phyloP scores from a whole-genome alignment of 2,329 filamentous ascomycete genomes.

The Epichloe elymi region DNA sequence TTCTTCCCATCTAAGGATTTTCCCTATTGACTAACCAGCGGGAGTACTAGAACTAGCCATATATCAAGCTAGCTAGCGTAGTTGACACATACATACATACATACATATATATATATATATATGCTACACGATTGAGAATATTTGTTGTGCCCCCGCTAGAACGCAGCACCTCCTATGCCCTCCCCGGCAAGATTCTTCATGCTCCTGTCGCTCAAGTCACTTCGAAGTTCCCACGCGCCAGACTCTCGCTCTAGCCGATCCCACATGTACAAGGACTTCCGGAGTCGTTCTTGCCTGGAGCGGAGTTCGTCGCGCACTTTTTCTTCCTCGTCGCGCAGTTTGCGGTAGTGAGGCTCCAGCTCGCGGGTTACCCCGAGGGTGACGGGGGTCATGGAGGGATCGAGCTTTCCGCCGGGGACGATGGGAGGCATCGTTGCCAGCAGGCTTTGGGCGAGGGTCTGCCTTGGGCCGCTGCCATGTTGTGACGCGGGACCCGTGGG shows the following conservation, averaged over 20 bases:
- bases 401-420: slow-evolving; percentile 41
- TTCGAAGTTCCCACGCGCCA: slow-evolving; percentile 39
- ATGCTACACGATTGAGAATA: background rate
- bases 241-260: slow-evolving; percentile 41
- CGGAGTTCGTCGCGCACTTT: slow-evolving; percentile 39
- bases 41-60: too few relatives aligned
- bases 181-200: slow-evolving; percentile 45
- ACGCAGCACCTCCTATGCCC: slow-evolving; percentile 40
- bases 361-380: slow-evolving; percentile 37
- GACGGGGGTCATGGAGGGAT: slow-evolving; percentile 31
- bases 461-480: slow-evolving; percentile 23
- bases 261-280: slow-evolving; percentile 39
- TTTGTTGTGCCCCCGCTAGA: slow-evolving; percentile 18
- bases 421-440: slow-evolving; percentile 37
- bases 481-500: slow-evolving; percentile 40
- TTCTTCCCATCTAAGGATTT: too few relatives aligned
- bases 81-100: too few relatives aligned
- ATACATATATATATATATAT: too few relatives aligned
- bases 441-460: slow-evolving; percentile 38
- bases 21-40: too few relatives aligned
- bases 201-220: slow-evolving; percentile 42
- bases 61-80: too few relatives aligned
- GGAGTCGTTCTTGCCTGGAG: slow-evolving; percentile 39
- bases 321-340: slow-evolving; percentile 45
- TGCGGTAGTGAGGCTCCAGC: slow-evolving; percentile 38